These are phyloP conservation scores for Hymenoscyphus repandus DNA, from an alignment of 2,329 filamentous ascomycete genomes.

Conservation along the genomic window DNA sequence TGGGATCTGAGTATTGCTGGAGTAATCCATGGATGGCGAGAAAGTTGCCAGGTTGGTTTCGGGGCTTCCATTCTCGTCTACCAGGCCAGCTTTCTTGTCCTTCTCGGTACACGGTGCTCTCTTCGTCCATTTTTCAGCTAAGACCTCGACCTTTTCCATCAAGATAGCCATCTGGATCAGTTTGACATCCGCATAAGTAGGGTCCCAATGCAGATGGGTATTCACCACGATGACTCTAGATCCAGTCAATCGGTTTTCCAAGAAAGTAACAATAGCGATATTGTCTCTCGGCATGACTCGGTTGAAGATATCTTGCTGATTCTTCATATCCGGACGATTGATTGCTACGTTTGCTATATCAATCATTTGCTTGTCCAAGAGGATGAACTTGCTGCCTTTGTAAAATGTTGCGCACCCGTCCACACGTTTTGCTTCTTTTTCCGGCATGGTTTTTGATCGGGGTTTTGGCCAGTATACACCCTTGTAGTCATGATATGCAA, in stretches of 20 bases:
- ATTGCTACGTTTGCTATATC: slow-evolving; percentile 91
- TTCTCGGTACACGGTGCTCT: slow-evolving; percentile 81
- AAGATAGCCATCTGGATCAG: slow-evolving; percentile 92
- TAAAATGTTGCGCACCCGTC: slow-evolving; percentile 97
- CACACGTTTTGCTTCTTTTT: slow-evolving; percentile 81
- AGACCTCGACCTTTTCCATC: slow-evolving; percentile 84
- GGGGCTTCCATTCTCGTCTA: slow-evolving; percentile 38
- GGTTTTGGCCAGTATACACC: slow-evolving; percentile 90
- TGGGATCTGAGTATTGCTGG: slow-evolving; percentile 80
- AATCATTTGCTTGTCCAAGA: slow-evolving; percentile 90
- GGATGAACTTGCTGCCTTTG: slow-evolving; percentile 89
- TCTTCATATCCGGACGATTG: slow-evolving; percentile 93
- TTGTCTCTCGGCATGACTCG: slow-evolving; percentile 98
- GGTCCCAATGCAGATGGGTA: slow-evolving; percentile 93
- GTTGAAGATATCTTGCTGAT: slow-evolving; percentile 96
- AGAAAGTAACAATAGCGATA: slow-evolving; percentile 85
- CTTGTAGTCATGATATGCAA: slow-evolving; percentile 86
- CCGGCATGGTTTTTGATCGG: slow-evolving; percentile 84
- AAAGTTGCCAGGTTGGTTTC: slow-evolving; percentile 54
- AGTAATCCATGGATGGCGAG: slow-evolving; percentile 80
- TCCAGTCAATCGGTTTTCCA: slow-evolving; percentile 89
- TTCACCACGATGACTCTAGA: slow-evolving; percentile 89
- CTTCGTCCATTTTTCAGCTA: slow-evolving; percentile 79
- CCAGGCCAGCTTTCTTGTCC: slow-evolving; percentile 30
- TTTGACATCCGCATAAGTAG: slow-evolving; percentile 86